Percentiles rank a stretch among this genome's conserved stretches.
Conservation (phyloP, 805 yeast genomes). For the Metschnikowia lachancei region DNA sequence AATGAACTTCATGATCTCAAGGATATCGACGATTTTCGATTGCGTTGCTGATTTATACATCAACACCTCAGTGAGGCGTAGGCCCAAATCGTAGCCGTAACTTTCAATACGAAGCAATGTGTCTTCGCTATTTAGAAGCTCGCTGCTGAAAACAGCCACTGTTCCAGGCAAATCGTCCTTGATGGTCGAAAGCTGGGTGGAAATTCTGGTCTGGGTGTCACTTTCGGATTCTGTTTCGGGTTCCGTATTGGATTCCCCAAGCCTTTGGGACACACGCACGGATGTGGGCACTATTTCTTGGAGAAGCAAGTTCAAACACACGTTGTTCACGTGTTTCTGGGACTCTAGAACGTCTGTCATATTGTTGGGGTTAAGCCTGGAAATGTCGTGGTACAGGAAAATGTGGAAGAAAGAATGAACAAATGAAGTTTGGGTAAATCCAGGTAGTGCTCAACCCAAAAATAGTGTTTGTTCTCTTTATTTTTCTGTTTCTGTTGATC, state of each 20-base stretch:
- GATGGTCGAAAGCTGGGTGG: constrained; percentile 28
- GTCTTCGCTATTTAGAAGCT: constrained; percentile 43
- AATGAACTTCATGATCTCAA: constrained; percentile 86
- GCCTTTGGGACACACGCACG: constrained; percentile 54
- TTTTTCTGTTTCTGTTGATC: no score
- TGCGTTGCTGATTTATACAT: constrained; percentile 40
- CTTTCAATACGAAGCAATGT: constrained; percentile 59
- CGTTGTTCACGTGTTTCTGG: constrained; percentile 46
- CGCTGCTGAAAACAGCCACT: constrained; percentile 37
- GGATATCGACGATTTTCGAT: constrained; percentile 54
- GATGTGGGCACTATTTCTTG: constrained; percentile 78
- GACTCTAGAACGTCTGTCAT: constrained; percentile 16
- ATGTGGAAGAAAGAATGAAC: no score
- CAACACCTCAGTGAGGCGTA: constrained; percentile 49
- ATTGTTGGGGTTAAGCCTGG: no score
- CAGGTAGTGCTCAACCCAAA: no score
- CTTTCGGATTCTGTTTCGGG: neutral
- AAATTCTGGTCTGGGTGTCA: constrained; percentile 25
- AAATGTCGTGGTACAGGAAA: no score
- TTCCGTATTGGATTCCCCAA: constrained; percentile 20
- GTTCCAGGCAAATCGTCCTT: constrained; percentile 43
- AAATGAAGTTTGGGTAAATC: no score
- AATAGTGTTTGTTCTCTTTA: no score
- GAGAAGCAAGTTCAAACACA: constrained; percentile 60
- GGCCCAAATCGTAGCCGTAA: constrained; percentile 71